phyloP scores from a whole-genome alignment of 805 yeast species.

The Lipomyces chichibuensis region DNA sequence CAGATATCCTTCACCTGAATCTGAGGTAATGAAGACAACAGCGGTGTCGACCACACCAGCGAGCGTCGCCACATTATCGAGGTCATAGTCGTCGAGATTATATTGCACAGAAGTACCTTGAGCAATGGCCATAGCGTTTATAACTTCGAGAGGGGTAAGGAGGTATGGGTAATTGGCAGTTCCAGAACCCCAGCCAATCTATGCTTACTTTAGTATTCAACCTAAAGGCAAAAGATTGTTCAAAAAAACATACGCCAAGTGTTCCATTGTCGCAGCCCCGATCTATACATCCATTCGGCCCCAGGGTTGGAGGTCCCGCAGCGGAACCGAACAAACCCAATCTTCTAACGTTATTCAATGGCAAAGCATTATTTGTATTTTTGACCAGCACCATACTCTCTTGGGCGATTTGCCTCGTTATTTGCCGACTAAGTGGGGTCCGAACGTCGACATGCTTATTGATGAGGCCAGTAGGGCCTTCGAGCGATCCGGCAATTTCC shows the following conservation, averaged over 20 bases:
- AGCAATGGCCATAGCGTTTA: conserved; percentile 52
- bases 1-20: conserved; percentile 63
- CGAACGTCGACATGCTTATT: no score
- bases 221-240: not conserved
- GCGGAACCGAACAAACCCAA: conserved; percentile 53
- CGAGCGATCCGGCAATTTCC: no score
- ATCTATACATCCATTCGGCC: conserved; percentile 56
- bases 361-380: no score
- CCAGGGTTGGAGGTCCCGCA: conserved; percentile 56
- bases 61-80: conserved; percentile 50
- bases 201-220: not conserved
- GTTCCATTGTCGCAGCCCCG: conserved; percentile 58
- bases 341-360: no score
- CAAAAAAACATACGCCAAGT: conserved; percentile 44
- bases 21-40: conserved; percentile 55
- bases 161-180: conserved; percentile 59
- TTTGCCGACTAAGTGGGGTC: no score
- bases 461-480: no score
- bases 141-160: conserved; percentile 62
- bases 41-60: conserved; percentile 58
- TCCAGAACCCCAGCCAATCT: conserved; percentile 67
- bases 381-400: no score
- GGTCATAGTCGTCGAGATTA: conserved; percentile 52
- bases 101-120: conserved; percentile 53
- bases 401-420: no score